Evolutionary conservation across 768 basidiomycete species (phyloP).

Genomic region (Pholiota molesta): DNA sequence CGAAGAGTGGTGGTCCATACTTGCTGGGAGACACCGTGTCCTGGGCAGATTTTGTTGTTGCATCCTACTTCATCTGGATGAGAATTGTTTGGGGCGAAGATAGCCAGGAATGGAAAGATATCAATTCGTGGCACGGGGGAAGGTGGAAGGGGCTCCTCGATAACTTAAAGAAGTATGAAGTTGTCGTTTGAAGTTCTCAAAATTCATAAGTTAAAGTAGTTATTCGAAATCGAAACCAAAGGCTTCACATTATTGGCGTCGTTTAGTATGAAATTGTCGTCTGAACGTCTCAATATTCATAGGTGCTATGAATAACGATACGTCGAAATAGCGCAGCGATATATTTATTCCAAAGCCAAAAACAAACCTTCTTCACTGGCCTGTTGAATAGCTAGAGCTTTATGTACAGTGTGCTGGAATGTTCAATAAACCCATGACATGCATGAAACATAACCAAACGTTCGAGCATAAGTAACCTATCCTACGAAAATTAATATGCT

Average conservation of each 20-base stretch:
- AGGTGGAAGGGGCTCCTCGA: constrained; percentile 30
- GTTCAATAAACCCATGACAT: no score
- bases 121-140: constrained; percentile 33
- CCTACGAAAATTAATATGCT: no score
- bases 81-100: constrained; percentile 29
- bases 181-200: neutral
- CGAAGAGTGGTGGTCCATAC: constrained; percentile 28
- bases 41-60: constrained; percentile 38
- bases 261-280: constrained; percentile 5
- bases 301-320: no score
- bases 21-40: constrained; percentile 35
- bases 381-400: no score
- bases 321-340: no score
- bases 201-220: constrained; percentile 17
- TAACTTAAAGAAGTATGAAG: neutral
- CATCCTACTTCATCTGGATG: constrained; percentile 29
- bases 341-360: no score
- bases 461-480: no score
- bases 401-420: no score
- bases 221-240: constrained; percentile 3
- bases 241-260: no score
- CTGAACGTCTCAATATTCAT: neutral
- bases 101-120: constrained; percentile 37
- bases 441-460: no score
- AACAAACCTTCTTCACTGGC: no score